Base-by-base conservation (phyloP, 169 alveolate species). In the Pseudocohnilembus persalinus region DNA sequence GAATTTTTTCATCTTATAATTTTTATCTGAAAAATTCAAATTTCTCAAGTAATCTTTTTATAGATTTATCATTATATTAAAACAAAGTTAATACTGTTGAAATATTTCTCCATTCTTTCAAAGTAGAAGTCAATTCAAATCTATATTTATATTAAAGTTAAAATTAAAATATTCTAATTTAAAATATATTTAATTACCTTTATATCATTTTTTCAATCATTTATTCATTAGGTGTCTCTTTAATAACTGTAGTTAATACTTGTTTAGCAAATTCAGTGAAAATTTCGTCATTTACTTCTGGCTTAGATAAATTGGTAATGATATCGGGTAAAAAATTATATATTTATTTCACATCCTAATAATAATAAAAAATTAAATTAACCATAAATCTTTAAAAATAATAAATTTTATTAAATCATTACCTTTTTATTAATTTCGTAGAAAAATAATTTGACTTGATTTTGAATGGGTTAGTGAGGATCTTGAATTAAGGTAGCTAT, bases 281-380 rank as follows among this genome's bases (percentile, higher is more conserved):
- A n/a, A 76, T 72, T 74, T 83, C 88, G 32, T 88, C 90, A 68
- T 86, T 81, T 34, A 78, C 74, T 76, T 81, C 87, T 83, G 89
- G 93, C 49, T 81, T 83, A 64, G 91, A 81, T 35, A 93, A 81
- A 85, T 94, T 85, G 20, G 90, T 84, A 35, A 93, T 90, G 24
- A 95, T 94, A 33, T 93, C 89, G 27, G 97, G 95, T n/a, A 93
- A 86, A 24, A 91, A 81, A 74, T 93, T 93, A 89, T 93, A 93
- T 27, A 93, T 93, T 49, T 79, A 89, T 81, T 93, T 90, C 77
- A 76, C 82, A 24, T 93, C 93, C 81, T 93, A 11, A 11, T 4
- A 49, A 11, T 4, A n/a, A n/a, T n/a, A n/a, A n/a, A n/a, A n/a
- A n/a, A n/a, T n/a, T n/a, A n/a, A n/a, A n/a, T n/a, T n/a, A n/a